Evolutionary conservation across 192 early-diverging fungal species (phyloP).

Genomic region (Entomortierella chlamydospora): DNA sequence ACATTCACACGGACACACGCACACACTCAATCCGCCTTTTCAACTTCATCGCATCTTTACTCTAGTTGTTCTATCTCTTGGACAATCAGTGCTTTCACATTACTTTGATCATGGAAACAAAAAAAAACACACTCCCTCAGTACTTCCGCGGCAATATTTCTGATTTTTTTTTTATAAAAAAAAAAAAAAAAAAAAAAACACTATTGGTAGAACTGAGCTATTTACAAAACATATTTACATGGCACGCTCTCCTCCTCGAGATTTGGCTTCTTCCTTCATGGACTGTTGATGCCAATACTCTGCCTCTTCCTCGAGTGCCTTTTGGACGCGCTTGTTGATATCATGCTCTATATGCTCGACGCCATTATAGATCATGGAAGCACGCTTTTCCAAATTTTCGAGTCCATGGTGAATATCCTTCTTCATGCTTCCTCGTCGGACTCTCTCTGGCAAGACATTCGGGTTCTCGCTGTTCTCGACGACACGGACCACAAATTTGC

Average conservation of each 20-base stretch:
- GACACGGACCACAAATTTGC: slow-evolving; percentile 25
- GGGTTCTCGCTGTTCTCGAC: not conserved
- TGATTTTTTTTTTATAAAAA: too few species aligned
- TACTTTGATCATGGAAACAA: too few species aligned
- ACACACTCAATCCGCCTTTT: too few species aligned
- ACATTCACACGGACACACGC: too few species aligned
- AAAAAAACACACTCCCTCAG: too few species aligned
- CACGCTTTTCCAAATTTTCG: slow-evolving; percentile 40
- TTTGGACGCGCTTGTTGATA: slow-evolving; percentile 29
- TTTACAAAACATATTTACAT: slow-evolving; percentile 13
- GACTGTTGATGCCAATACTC: slow-evolving; percentile 54
- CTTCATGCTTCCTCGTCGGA: slow-evolving; percentile 14
- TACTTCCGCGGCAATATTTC: too few species aligned
- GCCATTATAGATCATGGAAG: slow-evolving; percentile 40
- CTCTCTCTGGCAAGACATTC: slow-evolving; percentile 11
- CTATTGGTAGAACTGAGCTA: too few species aligned
- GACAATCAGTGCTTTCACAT: too few species aligned
- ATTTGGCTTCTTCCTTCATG: slow-evolving; percentile 44
- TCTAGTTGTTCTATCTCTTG: too few species aligned
- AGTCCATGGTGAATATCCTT: slow-evolving; percentile 25
- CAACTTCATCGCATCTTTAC: too few species aligned
- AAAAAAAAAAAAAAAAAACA: too few species aligned
- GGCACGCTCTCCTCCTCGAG: slow-evolving; percentile 31
- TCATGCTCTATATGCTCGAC: slow-evolving; percentile 45
- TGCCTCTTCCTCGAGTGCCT: slow-evolving; percentile 35